These are phyloP conservation scores for Alternaria triticina DNA, from an alignment of 2,329 filamentous ascomycete genomes.

Conservation along the genomic window DNA sequence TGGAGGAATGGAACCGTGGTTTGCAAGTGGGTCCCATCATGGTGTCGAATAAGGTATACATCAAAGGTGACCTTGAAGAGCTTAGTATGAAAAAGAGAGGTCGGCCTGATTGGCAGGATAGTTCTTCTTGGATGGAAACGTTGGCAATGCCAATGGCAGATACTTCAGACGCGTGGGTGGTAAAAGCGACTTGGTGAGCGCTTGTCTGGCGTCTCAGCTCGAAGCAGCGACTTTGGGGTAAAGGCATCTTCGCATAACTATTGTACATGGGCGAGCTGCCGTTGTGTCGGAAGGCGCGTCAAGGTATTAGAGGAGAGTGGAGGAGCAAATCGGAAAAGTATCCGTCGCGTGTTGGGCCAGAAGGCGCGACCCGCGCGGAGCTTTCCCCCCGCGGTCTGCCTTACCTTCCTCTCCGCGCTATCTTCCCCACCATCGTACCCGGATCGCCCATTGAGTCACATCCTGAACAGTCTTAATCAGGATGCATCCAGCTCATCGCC, in stretches of 20 bases:
- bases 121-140: background rate
- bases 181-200: background rate
- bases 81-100: background rate
- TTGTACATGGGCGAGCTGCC: background rate
- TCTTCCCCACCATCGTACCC: background rate
- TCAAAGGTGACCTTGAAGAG: background rate
- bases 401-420: background rate
- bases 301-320: background rate
- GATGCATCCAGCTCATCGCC: conserved; percentile 5
- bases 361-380: background rate
- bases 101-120: rapidly evolving
- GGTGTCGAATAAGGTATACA: background rate
- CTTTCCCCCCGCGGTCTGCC: background rate
- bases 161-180: background rate
- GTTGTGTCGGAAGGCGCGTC: background rate
- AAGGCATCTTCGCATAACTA: background rate
- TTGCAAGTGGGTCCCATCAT: background rate
- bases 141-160: background rate
- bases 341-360: background rate
- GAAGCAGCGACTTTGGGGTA: background rate
- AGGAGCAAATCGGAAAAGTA: background rate
- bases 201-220: background rate
- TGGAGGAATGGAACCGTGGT: background rate
- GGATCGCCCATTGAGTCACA: background rate
- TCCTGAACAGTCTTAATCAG: background rate